Percentiles rank a stretch among this genome's conserved stretches.
phyloP scores from a whole-genome alignment of 805 yeast genomes.

The baker's yeast (Saccharomyces cerevisiae) region DNA sequence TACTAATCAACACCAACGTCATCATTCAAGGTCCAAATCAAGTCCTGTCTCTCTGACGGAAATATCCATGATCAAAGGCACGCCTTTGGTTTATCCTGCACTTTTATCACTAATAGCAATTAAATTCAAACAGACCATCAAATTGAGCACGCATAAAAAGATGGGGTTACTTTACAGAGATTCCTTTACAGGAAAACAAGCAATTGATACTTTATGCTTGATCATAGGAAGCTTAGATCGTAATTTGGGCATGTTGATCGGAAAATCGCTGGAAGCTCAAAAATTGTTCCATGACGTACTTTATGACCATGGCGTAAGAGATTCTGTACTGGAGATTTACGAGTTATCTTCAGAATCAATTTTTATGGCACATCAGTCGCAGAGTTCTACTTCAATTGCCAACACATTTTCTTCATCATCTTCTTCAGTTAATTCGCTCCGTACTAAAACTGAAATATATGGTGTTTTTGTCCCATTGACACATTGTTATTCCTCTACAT shows the following conservation, averaged over 20 bases:
- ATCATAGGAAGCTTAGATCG: slow-evolving; percentile 87
- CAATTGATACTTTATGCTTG: slow-evolving; percentile 81
- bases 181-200: slow-evolving; percentile 88
- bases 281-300: slow-evolving; percentile 92
- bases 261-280: slow-evolving; percentile 90
- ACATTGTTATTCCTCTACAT: slow-evolving; percentile 95
- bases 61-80: not conserved
- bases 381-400: slow-evolving; percentile 5
- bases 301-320: slow-evolving; percentile 86
- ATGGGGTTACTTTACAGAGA: slow-evolving; percentile 92
- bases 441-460: slow-evolving; percentile 39
- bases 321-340: slow-evolving; percentile 78
- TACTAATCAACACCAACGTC: not conserved
- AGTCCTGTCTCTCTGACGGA: not conserved
- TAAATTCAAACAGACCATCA: slow-evolving; percentile 60
- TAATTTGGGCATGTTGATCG: slow-evolving; percentile 78
- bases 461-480: slow-evolving; percentile 91
- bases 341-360: slow-evolving; percentile 51
- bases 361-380: slow-evolving; percentile 22
- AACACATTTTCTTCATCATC: not conserved
- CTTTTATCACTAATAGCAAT: slow-evolving; percentile 76
- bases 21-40: not conserved
- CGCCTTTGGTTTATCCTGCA: slow-evolving; percentile 82
- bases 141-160: slow-evolving; percentile 73
- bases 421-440: slow-evolving; percentile 1